phyloP scores from a whole-genome alignment of 2,329 filamentous ascomycete species.

The Hypoxylon sp. region DNA sequence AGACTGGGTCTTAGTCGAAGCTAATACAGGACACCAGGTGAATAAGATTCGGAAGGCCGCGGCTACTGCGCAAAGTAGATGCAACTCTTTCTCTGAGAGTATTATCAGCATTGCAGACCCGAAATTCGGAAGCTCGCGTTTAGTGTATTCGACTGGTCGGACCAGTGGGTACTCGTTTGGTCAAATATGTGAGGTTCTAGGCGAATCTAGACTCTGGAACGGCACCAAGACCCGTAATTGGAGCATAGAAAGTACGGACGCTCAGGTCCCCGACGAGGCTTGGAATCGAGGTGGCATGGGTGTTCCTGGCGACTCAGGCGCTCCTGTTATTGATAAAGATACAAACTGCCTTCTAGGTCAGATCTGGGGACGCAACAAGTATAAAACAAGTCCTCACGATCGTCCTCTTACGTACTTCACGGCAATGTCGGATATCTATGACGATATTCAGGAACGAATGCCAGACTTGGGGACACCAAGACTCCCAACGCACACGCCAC shows the following conservation, averaged over 20 bases:
- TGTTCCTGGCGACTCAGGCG: constrained; percentile 35
- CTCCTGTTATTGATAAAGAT: constrained; percentile 26
- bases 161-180: constrained; percentile 31
- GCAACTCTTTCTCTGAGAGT: constrained; percentile 18
- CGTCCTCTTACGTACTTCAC: constrained; percentile 32
- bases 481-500: constrained; percentile 5
- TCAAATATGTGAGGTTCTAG: constrained; percentile 15
- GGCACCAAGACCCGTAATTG: constrained; percentile 30
- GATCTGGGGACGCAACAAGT: constrained; percentile 35
- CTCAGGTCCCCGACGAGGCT: constrained; percentile 8
- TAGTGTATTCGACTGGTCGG: constrained; percentile 33
- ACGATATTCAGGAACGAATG: constrained; percentile 34
- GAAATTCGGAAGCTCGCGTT: background rate
- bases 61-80: background rate
- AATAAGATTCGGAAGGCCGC: constrained; percentile 29
- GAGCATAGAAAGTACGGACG: constrained; percentile 17
- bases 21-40: constrained; percentile 2
- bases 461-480: constrained; percentile 2
- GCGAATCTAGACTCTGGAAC: background rate
- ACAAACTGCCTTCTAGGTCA: constrained; percentile 34
- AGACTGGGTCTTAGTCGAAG: constrained; percentile 38
- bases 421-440: constrained; percentile 33
- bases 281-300: constrained; percentile 33
- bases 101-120: constrained; percentile 27
- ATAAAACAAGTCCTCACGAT: constrained; percentile 1